Evolutionary conservation across 2,329 filamentous ascomycete species (phyloP).

Genomic region (Pseudogymnoascus sp.): DNA sequence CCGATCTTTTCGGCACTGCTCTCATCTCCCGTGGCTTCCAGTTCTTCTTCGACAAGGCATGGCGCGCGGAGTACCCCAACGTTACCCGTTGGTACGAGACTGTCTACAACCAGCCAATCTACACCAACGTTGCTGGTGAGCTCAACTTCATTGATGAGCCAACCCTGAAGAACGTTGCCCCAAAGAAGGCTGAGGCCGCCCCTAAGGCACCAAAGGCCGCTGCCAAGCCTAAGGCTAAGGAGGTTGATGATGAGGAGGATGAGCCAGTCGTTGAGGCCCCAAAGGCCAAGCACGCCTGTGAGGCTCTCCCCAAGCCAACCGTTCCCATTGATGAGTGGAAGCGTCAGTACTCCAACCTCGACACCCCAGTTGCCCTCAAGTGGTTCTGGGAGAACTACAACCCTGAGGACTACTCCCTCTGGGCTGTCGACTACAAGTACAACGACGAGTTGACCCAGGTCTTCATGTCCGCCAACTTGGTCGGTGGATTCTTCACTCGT

Average conservation of each 20-base stretch:
- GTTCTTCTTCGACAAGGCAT: slow-evolving; percentile 88
- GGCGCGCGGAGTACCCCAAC: slow-evolving; percentile 75
- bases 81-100: slow-evolving; percentile 92
- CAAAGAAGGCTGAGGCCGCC: slow-evolving; percentile 67
- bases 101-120: slow-evolving; percentile 86
- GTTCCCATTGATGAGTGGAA: slow-evolving; percentile 95
- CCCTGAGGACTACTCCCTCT: slow-evolving; percentile 91
- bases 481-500: slow-evolving; percentile 95
- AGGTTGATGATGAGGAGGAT: slow-evolving; percentile 57
- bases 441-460: slow-evolving; percentile 93
- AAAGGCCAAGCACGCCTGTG: slow-evolving; percentile 96
- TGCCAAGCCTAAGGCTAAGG: slow-evolving; percentile 37
- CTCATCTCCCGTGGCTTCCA: slow-evolving; percentile 84
- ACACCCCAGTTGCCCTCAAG: slow-evolving; percentile 76
- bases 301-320: slow-evolving; percentile 70
- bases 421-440: slow-evolving; percentile 96
- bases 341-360: slow-evolving; percentile 96
- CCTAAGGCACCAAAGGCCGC: slow-evolving; percentile 51
- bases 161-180: slow-evolving; percentile 68
- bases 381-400: slow-evolving; percentile 99
- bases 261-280: slow-evolving; percentile 53
- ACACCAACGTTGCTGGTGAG: slow-evolving; percentile 69
- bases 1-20: slow-evolving; percentile 78
- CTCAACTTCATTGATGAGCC: slow-evolving; percentile 73
- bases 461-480: slow-evolving; percentile 99